Percentiles rank a stretch among this genome's conserved stretches.
These are phyloP conservation scores for Magnolia officinalis DNA, from an alignment of 164 flowering plant species.

Conservation along the genomic window DNA sequence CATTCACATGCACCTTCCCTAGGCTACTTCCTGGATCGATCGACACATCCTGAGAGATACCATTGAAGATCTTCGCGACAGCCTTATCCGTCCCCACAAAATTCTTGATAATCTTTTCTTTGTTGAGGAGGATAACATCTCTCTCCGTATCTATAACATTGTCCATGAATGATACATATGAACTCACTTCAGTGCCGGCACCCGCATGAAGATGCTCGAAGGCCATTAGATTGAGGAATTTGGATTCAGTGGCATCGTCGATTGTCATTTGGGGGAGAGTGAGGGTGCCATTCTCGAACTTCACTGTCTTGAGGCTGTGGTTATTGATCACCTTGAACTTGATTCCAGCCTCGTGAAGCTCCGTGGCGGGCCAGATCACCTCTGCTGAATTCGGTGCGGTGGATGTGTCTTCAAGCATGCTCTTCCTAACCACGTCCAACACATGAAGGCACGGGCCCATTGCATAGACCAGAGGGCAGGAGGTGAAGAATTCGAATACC, in stretches of 20 bases:
- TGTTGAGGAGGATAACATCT: conserved; percentile 40
- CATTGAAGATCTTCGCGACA: conserved; percentile 50
- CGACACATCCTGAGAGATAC: conserved; percentile 40
- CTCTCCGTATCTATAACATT: conserved; percentile 42
- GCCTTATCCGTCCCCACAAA: conserved; percentile 56
- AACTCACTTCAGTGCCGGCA: conserved; percentile 46
- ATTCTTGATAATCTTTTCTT: conserved; percentile 39
- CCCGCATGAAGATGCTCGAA: conserved; percentile 52
- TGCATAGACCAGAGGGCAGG: neutral
- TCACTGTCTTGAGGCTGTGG: conserved; percentile 39
- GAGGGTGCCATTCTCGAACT: conserved; percentile 40
- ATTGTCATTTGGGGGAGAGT: conserved; percentile 34
- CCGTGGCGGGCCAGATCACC: conserved; percentile 37
- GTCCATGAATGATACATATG: conserved; percentile 56
- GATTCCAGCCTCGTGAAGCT: conserved; percentile 52
- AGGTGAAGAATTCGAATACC: conserved; percentile 28
- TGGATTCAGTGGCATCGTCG: conserved; percentile 49
- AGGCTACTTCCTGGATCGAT: conserved; percentile 39
- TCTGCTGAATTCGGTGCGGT: neutral
- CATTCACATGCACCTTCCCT: conserved; percentile 29
- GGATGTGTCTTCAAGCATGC: conserved; percentile 15
- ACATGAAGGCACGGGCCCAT: conserved; percentile 40
- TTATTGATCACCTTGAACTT: conserved; percentile 36
- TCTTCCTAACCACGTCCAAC: conserved; percentile 37
- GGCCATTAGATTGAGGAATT: conserved; percentile 53